These are phyloP conservation scores for Tolypocladium sp. DNA, from an alignment of 2,329 filamentous ascomycete species.

Conservation along the genomic window DNA sequence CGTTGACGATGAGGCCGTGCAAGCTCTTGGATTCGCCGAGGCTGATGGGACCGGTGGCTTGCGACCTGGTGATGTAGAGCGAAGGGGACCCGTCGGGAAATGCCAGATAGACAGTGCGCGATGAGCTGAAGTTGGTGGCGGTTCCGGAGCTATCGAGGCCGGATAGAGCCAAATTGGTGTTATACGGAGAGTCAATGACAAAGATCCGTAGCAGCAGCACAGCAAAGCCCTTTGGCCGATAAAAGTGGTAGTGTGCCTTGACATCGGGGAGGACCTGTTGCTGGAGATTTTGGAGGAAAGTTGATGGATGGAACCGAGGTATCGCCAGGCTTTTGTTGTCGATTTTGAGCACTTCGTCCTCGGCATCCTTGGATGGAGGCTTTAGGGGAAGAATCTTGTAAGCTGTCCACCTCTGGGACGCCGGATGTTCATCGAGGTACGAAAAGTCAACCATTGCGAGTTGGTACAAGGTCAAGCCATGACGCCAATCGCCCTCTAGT, in stretches of 20 bases:
- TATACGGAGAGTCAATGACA: slow-evolving; percentile 73
- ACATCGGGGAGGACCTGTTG: slow-evolving; percentile 66
- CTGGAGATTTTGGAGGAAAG: slow-evolving; percentile 70
- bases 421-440: slow-evolving; percentile 56
- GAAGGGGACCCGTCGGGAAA: slow-evolving; percentile 75
- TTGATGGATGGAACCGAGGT: slow-evolving; percentile 71
- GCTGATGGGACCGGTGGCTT: slow-evolving; percentile 29
- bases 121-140: slow-evolving; percentile 47
- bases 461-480: slow-evolving; percentile 56
- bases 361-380: slow-evolving; percentile 22
- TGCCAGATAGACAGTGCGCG: slow-evolving; percentile 67
- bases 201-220: slow-evolving; percentile 71
- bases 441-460: slow-evolving; percentile 61
- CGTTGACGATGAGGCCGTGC: slow-evolving; percentile 63
- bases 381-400: slow-evolving; percentile 48
- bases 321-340: slow-evolving; percentile 39
- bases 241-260: slow-evolving; percentile 76
- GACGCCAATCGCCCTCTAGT: slow-evolving; percentile 58
- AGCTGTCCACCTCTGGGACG: slow-evolving; percentile 55
- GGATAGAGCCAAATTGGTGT: slow-evolving; percentile 42
- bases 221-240: slow-evolving; percentile 59
- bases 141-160: slow-evolving; percentile 18
- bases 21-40: slow-evolving; percentile 52
- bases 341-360: slow-evolving; percentile 28
- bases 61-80: slow-evolving; percentile 55